Percentiles rank a stretch among this genome's conserved stretches.
Conservation (phyloP, 805 yeast genomes). For the Candida maltosa region DNA sequence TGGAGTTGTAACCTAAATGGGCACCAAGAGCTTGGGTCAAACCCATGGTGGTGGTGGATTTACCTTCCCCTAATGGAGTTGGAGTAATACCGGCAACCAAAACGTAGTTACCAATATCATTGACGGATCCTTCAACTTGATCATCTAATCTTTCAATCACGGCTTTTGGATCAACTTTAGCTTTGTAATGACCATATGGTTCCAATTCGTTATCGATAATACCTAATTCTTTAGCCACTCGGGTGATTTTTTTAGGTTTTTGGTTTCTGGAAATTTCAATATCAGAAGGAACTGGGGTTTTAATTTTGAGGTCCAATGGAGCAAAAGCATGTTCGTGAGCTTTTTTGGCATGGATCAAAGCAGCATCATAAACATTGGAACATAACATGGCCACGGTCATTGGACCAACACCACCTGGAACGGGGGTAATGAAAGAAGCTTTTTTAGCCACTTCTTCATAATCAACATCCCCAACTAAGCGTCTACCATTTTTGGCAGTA, state of each 20-base stretch:
- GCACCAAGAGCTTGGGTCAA: slow-evolving; percentile 96
- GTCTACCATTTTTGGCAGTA: slow-evolving; percentile 70
- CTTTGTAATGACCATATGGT: slow-evolving; percentile 85
- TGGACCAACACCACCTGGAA: slow-evolving; percentile 99
- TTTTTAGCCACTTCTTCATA: slow-evolving; percentile 59
- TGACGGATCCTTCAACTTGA: slow-evolving; percentile 56
- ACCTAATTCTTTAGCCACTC: slow-evolving; percentile 81
- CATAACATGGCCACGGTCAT: slow-evolving; percentile 98
- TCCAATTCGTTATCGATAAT: slow-evolving; percentile 75
- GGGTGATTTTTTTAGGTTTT: slow-evolving; percentile 75
- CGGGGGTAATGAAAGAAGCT: slow-evolving; percentile 84
- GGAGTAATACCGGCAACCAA: slow-evolving; percentile 98
- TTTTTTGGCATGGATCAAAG: slow-evolving; percentile 53
- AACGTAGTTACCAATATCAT: slow-evolving; percentile 78
- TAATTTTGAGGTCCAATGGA: slow-evolving; percentile 52
- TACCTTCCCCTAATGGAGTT: slow-evolving; percentile 97
- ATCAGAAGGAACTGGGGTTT: slow-evolving; percentile 82
- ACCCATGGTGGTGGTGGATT: slow-evolving; percentile 94
- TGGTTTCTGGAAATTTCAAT: slow-evolving; percentile 87
- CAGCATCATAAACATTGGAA: slow-evolving; percentile 77
- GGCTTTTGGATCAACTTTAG: slow-evolving; percentile 69
- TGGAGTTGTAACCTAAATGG: slow-evolving; percentile 73
- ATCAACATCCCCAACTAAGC: slow-evolving; percentile 94
- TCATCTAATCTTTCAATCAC: slow-evolving; percentile 62
- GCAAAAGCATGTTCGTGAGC: slow-evolving; percentile 46